Conservation (phyloP, 2,329 filamentous ascomycete genomes). For the Colletotrichum musicola region DNA sequence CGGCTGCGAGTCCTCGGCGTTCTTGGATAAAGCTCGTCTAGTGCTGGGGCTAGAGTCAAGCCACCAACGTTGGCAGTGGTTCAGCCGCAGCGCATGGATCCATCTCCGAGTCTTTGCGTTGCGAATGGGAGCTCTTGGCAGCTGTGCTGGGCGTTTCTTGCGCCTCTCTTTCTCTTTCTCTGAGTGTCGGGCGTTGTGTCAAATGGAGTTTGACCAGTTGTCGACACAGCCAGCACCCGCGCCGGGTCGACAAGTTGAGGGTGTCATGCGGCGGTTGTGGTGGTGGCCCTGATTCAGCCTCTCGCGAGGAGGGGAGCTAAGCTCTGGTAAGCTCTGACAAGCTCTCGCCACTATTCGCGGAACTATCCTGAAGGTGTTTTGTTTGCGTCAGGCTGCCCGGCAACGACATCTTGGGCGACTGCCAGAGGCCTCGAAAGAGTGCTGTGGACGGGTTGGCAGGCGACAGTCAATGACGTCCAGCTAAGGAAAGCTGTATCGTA, state of each 20-base stretch:
- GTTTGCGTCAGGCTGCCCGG: too few species aligned
- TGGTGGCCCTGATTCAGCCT: too few species aligned
- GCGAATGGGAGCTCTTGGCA: constrained; percentile 12
- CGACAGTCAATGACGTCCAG: background rate
- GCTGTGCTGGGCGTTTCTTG: background rate
- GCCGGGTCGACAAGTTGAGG: too few species aligned
- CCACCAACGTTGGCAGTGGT: constrained; percentile 10
- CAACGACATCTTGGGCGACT: too few species aligned
- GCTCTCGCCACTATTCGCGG: too few species aligned
- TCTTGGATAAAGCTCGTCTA: constrained; percentile 3
- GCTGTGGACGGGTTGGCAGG: background rate
- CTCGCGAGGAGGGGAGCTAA: too few species aligned
- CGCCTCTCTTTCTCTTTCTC: background rate
- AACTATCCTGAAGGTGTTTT: too few species aligned
- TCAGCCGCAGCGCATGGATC: constrained; percentile 18
- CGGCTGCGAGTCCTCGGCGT: background rate
- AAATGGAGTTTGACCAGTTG: too few species aligned
- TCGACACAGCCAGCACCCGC: too few species aligned
- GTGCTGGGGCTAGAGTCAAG: background rate
- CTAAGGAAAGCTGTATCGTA: background rate
- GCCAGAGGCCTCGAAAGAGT: too few species aligned
- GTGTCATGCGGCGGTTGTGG: too few species aligned
- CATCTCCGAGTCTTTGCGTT: constrained; percentile 17
- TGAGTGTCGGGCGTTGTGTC: background rate
- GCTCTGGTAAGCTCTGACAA: too few species aligned